Evolutionary conservation across 371 early-diverging fungal species (phyloP).

Genomic region (Rhizopus delemar): DNA sequence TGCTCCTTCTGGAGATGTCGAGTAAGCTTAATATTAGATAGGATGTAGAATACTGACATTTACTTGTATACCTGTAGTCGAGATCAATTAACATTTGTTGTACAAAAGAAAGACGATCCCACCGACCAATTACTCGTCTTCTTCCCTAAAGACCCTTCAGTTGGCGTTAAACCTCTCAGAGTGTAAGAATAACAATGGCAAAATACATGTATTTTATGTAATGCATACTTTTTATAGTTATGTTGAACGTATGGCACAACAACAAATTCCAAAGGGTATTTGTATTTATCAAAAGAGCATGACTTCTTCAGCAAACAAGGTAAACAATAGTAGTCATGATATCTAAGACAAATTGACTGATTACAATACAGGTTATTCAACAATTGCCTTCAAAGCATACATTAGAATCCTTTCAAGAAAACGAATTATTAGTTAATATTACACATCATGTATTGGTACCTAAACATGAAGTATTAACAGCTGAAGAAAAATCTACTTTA

Average conservation of each 20-base stretch:
- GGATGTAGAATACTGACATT: constrained; percentile 62
- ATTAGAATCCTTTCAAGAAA: constrained; percentile 93
- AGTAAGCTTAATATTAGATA: constrained; percentile 55
- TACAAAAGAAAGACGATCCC: constrained; percentile 82
- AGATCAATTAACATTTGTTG: constrained; percentile 79
- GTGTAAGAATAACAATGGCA: constrained; percentile 50
- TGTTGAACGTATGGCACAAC: constrained; percentile 82
- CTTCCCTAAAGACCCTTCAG: constrained; percentile 88
- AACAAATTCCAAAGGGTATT: constrained; percentile 81
- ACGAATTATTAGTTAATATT: constrained; percentile 97
- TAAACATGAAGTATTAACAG: constrained; percentile 86
- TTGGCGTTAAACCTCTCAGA: constrained; percentile 90
- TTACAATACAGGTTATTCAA: constrained; percentile 55
- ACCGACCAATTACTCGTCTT: constrained; percentile 88
- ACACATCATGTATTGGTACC: constrained; percentile 98
- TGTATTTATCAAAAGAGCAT: constrained; percentile 82
- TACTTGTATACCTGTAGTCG: constrained; percentile 56
- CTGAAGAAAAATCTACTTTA: constrained; percentile 91
- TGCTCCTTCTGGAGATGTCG: constrained; percentile 74
- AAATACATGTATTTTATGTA: constrained; percentile 44
- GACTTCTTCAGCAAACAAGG: constrained; percentile 91
- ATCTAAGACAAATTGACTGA: neutral
- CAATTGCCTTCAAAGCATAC: constrained; percentile 75
- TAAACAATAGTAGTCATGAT: constrained; percentile 19
- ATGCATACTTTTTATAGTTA: constrained; percentile 50